A percentile compares a stretch with the other conserved stretches of the same genome.
Conservation (phyloP, 768 basidiomycete genomes). For the Clavulina sp. region DNA sequence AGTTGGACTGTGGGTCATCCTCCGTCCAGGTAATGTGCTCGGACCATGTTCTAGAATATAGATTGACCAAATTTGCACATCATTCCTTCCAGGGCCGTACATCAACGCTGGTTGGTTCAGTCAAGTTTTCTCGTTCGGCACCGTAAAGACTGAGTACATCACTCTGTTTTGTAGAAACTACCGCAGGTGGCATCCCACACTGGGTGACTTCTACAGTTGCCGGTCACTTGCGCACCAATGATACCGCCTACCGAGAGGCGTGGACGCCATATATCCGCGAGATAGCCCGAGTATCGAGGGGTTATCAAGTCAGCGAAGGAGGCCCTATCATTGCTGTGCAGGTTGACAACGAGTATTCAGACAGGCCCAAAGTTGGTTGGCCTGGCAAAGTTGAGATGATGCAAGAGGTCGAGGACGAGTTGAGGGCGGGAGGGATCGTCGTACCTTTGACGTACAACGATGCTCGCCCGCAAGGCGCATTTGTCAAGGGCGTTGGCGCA, state of each 20-base stretch:
- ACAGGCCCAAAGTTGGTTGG: conserved; percentile 25
- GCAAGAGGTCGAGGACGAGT: conserved; percentile 37
- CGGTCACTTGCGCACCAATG: conserved; percentile 55
- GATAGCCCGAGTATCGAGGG: conserved; percentile 39
- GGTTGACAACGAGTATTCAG: conserved; percentile 55
- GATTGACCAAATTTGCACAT: not conserved
- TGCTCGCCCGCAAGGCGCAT: conserved; percentile 37
- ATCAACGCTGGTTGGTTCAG: conserved; percentile 11
- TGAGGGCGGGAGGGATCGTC: conserved; percentile 37
- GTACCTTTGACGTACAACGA: conserved; percentile 67
- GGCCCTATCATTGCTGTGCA: conserved; percentile 47
- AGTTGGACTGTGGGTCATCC: conserved; percentile 60
- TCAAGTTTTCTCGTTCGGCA: not conserved
- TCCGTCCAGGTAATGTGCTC: conserved; percentile 45
- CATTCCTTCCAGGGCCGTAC: conserved; percentile 11
- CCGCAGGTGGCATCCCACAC: conserved; percentile 52
- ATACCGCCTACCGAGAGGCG: conserved; percentile 45
- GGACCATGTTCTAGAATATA: not conserved
- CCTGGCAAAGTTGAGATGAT: conserved; percentile 37
- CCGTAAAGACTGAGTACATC: not conserved
- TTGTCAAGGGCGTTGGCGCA: conserved; percentile 59
- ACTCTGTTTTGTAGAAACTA: conserved; percentile 12
- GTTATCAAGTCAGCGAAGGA: conserved; percentile 51
- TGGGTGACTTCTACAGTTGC: conserved; percentile 57
- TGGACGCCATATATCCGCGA: conserved; percentile 59